phyloP scores from a whole-genome alignment of 2,329 filamentous ascomycete species.

The Laburnicola sp. region DNA sequence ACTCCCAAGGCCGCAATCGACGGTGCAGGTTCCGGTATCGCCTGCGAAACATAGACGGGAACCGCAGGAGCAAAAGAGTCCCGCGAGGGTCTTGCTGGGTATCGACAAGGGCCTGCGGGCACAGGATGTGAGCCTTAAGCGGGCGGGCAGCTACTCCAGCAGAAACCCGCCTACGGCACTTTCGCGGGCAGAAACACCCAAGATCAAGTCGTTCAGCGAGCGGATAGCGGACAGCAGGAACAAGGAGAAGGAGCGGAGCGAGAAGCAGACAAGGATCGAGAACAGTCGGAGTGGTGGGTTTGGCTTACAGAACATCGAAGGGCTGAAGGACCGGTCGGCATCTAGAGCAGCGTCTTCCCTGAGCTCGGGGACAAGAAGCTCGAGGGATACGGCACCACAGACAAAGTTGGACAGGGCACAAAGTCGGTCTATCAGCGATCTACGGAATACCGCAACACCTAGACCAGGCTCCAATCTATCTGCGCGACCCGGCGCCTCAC shows the following conservation, averaged over 20 bases:
- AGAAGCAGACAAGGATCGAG: slow-evolving; percentile 50
- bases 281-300: slow-evolving; percentile 48
- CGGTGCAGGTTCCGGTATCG: slow-evolving; percentile 77
- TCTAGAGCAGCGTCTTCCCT: slow-evolving; percentile 35
- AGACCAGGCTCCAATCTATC: slow-evolving; percentile 31
- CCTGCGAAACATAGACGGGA: slow-evolving; percentile 58
- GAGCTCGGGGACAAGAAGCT: slow-evolving; percentile 25
- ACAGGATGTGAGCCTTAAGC: slow-evolving; percentile 80
- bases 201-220: slow-evolving; percentile 75
- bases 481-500: slow-evolving; percentile 22
- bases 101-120: slow-evolving; percentile 87
- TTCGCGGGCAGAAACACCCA: slow-evolving; percentile 30
- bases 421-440: slow-evolving; percentile 23
- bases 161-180: slow-evolving; percentile 14
- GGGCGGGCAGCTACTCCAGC: slow-evolving; percentile 56
- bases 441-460: slow-evolving; percentile 20
- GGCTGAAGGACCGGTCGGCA: slow-evolving; percentile 26
- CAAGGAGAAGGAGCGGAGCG: slow-evolving; percentile 49
- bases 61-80: slow-evolving; percentile 66
- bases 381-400: slow-evolving; percentile 23
- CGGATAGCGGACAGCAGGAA: slow-evolving; percentile 70
- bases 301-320: slow-evolving; percentile 37
- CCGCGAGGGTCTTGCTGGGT: slow-evolving; percentile 76
- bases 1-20: slow-evolving; percentile 27
- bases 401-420: slow-evolving; percentile 18